Percentiles rank a stretch among this genome's conserved stretches.
Conservation (phyloP, 2,329 filamentous ascomycete species). For the Lachnellula hyalina region DNA sequence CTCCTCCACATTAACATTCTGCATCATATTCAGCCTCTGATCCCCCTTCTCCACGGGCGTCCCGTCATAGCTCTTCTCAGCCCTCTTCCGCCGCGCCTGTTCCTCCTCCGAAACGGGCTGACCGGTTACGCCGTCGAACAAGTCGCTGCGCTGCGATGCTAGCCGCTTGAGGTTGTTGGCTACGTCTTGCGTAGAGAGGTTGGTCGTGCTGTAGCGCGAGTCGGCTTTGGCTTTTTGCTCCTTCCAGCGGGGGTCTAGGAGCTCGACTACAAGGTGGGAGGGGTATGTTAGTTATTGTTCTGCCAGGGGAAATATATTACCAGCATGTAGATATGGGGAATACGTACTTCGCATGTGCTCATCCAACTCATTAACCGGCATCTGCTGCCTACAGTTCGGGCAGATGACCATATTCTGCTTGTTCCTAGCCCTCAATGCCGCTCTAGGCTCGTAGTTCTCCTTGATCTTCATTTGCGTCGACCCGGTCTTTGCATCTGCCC, state of each 20-base stretch:
- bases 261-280: conserved; percentile 53
- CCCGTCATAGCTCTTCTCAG: conserved; percentile 64
- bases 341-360: conserved; percentile 80
- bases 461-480: conserved; percentile 79
- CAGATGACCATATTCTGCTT: conserved; percentile 67
- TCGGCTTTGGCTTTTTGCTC: conserved; percentile 90
- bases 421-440: conserved; percentile 65
- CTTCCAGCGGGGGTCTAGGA: conserved; percentile 91
- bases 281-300: conserved; percentile 12
- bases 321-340: background rate
- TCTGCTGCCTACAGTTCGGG: conserved; percentile 88
- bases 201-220: conserved; percentile 77
- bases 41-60: conserved; percentile 54
- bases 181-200: conserved; percentile 78
- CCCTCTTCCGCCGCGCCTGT: conserved; percentile 71
- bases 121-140: conserved; percentile 73
- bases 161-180: conserved; percentile 94
- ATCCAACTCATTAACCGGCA: conserved; percentile 81
- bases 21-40: conserved; percentile 50
- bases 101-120: conserved; percentile 66
- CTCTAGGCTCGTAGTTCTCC: conserved; percentile 85
- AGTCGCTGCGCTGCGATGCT: conserved; percentile 78
- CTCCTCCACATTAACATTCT: conserved; percentile 74
- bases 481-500: conserved; percentile 68
- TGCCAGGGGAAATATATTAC: background rate